Percentiles rank a stretch among this genome's conserved stretches.
Conservation (phyloP, 306 rosid genomes). For the Arachis stenosperma region DNA sequence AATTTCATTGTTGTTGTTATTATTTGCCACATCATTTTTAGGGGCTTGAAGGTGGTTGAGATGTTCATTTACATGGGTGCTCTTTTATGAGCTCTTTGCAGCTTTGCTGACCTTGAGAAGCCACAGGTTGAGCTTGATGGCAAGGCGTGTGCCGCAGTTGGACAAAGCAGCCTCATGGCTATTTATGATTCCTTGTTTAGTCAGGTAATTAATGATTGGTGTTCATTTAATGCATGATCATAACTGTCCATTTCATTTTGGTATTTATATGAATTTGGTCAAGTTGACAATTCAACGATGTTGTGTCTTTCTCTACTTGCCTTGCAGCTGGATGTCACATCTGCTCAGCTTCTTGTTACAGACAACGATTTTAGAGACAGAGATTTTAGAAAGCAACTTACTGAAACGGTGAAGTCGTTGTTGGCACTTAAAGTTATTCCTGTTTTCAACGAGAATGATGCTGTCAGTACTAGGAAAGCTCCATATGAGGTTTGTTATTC, state of each 20-base stretch:
- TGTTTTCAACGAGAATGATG: slow-evolving; percentile 92
- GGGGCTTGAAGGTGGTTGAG: slow-evolving; percentile 6
- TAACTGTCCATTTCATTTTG: slow-evolving; percentile 23
- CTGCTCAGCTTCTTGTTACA: slow-evolving; percentile 97
- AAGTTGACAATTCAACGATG: slow-evolving; percentile 9
- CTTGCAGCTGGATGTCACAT: slow-evolving; percentile 86
- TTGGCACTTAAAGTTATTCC: slow-evolving; percentile 80
- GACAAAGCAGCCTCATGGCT: slow-evolving; percentile 94
- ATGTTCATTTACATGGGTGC: slow-evolving; percentile 24
- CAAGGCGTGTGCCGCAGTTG: slow-evolving; percentile 99
- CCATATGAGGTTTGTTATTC: slow-evolving; percentile 82
- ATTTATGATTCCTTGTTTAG: slow-evolving; percentile 82
- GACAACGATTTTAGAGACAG: slow-evolving; percentile 94
- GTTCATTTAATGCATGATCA: neutral
- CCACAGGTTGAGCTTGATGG: slow-evolving; percentile 97
- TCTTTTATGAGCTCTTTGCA: slow-evolving; percentile 40
- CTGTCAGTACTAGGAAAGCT: slow-evolving; percentile 97
- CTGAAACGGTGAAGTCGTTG: slow-evolving; percentile 76
- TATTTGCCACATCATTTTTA: neutral
- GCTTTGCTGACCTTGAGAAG: slow-evolving; percentile 97
- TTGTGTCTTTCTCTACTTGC: slow-evolving; percentile 35
- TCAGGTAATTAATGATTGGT: slow-evolving; percentile 60
- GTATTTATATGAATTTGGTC: neutral
- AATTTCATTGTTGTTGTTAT: neutral
- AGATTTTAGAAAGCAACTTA: slow-evolving; percentile 84